These are phyloP conservation scores for Cryphonectria naterciae DNA, from an alignment of 2,329 filamentous ascomycete species.

Conservation along the genomic window DNA sequence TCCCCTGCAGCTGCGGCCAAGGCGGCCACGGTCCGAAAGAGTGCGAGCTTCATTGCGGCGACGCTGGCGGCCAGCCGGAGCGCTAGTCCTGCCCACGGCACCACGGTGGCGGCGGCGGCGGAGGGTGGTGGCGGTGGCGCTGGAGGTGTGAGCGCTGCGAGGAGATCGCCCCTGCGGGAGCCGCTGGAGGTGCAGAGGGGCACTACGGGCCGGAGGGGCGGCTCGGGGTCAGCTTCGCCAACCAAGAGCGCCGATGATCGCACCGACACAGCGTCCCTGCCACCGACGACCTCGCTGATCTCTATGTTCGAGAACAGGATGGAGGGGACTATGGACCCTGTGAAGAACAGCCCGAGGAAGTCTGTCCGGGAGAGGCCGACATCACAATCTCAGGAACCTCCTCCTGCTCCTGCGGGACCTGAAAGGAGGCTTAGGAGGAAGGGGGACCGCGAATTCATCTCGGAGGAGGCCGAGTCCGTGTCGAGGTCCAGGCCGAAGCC, in stretches of 20 bases:
- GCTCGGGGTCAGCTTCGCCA: slow-evolving; percentile 37
- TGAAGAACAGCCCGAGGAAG: slow-evolving; percentile 36
- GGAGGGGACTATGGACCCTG: slow-evolving; percentile 36
- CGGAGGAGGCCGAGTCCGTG: slow-evolving; percentile 11
- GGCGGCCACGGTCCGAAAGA: slow-evolving; percentile 47
- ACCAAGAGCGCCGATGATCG: slow-evolving; percentile 39
- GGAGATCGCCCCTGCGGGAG: slow-evolving; percentile 34
- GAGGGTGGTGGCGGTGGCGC: slow-evolving; percentile 9
- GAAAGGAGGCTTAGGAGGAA: slow-evolving; percentile 35
- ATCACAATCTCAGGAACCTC: slow-evolving; percentile 25
- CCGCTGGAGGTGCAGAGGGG: slow-evolving; percentile 21
- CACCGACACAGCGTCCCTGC: slow-evolving; percentile 61
- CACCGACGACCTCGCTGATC: slow-evolving; percentile 67
- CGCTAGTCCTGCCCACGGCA: slow-evolving; percentile 54
- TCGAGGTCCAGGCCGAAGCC: slow-evolving; percentile 22
- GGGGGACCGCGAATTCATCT: slow-evolving; percentile 26
- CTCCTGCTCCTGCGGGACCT: slow-evolving; percentile 34
- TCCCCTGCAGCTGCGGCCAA: neutral
- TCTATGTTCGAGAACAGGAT: slow-evolving; percentile 66
- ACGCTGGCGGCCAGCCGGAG: slow-evolving; percentile 66
- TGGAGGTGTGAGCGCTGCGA: slow-evolving; percentile 17
- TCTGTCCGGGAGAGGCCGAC: slow-evolving; percentile 29
- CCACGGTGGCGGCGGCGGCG: slow-evolving; percentile 5
- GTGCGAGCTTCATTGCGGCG: slow-evolving; percentile 65
- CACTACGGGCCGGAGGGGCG: slow-evolving; percentile 33